Evolutionary conservation across 73 alveolate species (phyloP).

Genomic region (Symbiodinium natans): DNA sequence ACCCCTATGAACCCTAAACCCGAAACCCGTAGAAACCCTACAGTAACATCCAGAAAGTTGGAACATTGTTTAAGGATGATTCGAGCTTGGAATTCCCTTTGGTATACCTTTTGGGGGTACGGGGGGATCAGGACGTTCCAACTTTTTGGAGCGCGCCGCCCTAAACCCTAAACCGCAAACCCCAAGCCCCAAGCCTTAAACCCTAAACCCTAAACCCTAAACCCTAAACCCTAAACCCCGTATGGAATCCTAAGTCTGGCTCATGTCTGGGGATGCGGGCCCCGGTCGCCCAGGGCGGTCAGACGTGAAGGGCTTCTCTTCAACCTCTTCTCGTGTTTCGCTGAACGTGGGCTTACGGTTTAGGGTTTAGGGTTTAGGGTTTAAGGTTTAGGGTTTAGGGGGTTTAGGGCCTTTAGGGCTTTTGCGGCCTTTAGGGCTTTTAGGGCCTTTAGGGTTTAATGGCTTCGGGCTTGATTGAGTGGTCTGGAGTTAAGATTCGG

Average conservation of each 20-base stretch:
- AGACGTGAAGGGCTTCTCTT: conserved; percentile 23
- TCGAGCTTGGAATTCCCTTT: too few relatives aligned
- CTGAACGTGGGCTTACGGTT: background rate
- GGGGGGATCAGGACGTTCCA: too few relatives aligned
- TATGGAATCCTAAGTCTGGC: background rate
- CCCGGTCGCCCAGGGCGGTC: conserved; percentile 43
- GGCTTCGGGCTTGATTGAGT: too few relatives aligned
- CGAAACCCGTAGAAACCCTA: too few relatives aligned
- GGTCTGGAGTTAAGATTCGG: too few relatives aligned
- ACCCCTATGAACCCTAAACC: too few relatives aligned
- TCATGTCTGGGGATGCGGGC: background rate
- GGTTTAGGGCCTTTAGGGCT: too few relatives aligned
- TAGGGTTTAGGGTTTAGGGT: background rate
- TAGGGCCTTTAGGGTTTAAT: too few relatives aligned
- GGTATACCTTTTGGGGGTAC: too few relatives aligned
- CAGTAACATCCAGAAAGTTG: too few relatives aligned
- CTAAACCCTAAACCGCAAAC: background rate
- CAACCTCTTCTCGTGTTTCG: background rate
- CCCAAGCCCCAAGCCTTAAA: background rate
- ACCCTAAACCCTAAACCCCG: background rate
- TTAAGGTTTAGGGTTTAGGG: background rate
- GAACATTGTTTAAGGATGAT: too few relatives aligned
- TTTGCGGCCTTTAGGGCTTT: too few relatives aligned
- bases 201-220: background rate
- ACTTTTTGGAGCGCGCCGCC: background rate